Evolutionary conservation across 129 eudicot species (phyloP).

Genomic region (Heracleum sosnowskyi): DNA sequence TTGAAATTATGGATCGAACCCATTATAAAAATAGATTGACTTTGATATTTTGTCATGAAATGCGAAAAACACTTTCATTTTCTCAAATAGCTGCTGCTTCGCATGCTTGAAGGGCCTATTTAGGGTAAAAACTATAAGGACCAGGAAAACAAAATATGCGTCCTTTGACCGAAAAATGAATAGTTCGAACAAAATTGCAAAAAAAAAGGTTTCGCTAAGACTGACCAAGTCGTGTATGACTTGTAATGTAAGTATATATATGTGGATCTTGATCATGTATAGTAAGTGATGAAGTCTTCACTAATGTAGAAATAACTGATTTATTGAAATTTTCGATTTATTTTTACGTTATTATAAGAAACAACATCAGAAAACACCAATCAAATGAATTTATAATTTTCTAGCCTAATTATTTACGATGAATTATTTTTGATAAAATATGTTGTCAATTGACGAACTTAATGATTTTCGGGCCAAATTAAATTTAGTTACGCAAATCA

Average conservation of each 20-base stretch:
- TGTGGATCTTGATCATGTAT: too few relatives aligned
- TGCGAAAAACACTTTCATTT: neutral
- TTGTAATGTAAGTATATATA: neutral
- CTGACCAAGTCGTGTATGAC: neutral
- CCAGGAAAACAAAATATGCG: neutral
- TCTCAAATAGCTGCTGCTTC: neutral
- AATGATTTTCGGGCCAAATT: too few relatives aligned
- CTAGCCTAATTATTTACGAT: too few relatives aligned
- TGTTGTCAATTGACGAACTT: too few relatives aligned
- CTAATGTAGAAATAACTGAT: neutral
- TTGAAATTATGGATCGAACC: neutral
- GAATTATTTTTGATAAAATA: too few relatives aligned
- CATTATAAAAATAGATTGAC: constrained; percentile 19
- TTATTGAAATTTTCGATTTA: too few relatives aligned
- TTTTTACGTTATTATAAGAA: too few relatives aligned
- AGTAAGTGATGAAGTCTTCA: neutral
- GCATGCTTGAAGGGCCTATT: neutral
- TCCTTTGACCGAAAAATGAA: neutral
- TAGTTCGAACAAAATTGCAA: neutral
- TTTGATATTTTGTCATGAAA: constrained; percentile 20
- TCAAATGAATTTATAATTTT: too few relatives aligned
- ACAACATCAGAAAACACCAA: too few relatives aligned
- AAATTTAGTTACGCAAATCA: too few relatives aligned
- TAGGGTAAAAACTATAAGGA: neutral
- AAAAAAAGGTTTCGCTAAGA: neutral